Base-by-base conservation (phyloP, 495 filamentous ascomycete genomes). In the Hypoxylon trugodes region DNA sequence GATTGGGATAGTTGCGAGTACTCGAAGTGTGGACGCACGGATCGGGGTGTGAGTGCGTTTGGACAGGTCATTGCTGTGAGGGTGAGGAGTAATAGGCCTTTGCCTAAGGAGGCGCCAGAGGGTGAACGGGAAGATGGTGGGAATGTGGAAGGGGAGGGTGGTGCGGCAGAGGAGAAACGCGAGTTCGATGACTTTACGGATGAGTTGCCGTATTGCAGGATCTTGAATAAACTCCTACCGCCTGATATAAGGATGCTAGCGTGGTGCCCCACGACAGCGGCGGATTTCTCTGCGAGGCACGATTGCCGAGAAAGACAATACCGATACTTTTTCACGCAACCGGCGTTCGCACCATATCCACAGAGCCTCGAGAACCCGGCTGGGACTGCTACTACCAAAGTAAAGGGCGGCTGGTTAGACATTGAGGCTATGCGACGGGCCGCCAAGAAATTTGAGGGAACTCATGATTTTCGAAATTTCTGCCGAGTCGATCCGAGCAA, bases 261-360 rank as follows among this genome's bases (percentile, higher is more conserved):
- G 35, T 98, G 96, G 95, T 96, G 93, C 71, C 92, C 93, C 3
- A 77, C 82, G 47, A 91, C 88, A 22, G 91, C 93, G 0, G 74
- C 77, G 12, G 83, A 84, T 50, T 98, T 98, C 74, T 91, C 91
- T 48, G 94, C 95, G 10, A 87, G 96, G n/a, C 96, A 97, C 79
- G 91, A 88, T 48, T 98, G 95, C 77, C 82, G 87, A 42, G 91
- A 96, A 73, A 84, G 95, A 41, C 87, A 87, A 52, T 98, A 98
- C 74, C 84, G 88, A 35, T 98, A 98, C 76, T 97, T 96, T 83
- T 98, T 98, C 81, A 98, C 94, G 6, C 89, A 97, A 67, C 96
- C 95, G 0, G 89, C 89, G 2, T 96, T 92, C 65, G 68, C 85
- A 21, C 92, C 93, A 1, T 50, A 73, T 13, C 84, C 85, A 1